Conservation (phyloP, 257 asterid species). For the Nemophila menziesii region DNA sequence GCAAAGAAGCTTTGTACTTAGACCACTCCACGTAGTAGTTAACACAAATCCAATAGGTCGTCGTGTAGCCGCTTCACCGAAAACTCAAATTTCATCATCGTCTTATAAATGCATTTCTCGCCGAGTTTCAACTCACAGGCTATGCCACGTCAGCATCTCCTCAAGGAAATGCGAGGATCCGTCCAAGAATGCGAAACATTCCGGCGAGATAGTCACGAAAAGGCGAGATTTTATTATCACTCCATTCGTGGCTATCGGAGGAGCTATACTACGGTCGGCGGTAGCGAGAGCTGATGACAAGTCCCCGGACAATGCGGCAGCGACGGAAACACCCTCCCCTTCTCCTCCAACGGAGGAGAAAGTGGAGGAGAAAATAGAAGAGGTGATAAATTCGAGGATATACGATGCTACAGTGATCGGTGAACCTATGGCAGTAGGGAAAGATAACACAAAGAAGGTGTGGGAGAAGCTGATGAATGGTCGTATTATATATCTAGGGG, state of each 20-base stretch:
- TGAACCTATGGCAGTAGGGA: constrained; percentile 25
- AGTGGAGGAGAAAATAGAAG: constrained; percentile 28
- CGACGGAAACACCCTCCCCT: constrained; percentile 9
- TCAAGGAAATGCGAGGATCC: constrained; percentile 20
- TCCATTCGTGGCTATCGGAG: constrained; percentile 52
- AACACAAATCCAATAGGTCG: background rate
- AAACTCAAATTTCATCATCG: constrained; percentile 3
- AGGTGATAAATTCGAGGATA: constrained; percentile 56
- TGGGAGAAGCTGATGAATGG: constrained; percentile 83
- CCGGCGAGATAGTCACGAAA: constrained; percentile 17
- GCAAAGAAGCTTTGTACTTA: constrained; percentile 3
- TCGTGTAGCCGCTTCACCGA: constrained; percentile 5
- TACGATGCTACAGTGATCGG: constrained; percentile 60
- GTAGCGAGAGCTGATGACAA: constrained; percentile 69
- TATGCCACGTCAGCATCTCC: constrained; percentile 27
- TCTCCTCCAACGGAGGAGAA: constrained; percentile 7
- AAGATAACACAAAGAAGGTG: constrained; percentile 29
- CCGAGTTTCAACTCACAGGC: constrained; percentile 5
- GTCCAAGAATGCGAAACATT: constrained; percentile 8
- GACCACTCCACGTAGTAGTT: constrained; percentile 6
- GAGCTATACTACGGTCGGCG: constrained; percentile 43
- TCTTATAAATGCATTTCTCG: constrained; percentile 7
- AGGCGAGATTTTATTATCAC: constrained; percentile 52
- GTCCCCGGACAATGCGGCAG: constrained; percentile 14
- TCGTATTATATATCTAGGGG: constrained; percentile 69